A percentile compares a stretch with the other conserved stretches of the same genome.
Conservation (phyloP, 192 early-diverging fungal species). For the Umbelopsis vinacea region DNA sequence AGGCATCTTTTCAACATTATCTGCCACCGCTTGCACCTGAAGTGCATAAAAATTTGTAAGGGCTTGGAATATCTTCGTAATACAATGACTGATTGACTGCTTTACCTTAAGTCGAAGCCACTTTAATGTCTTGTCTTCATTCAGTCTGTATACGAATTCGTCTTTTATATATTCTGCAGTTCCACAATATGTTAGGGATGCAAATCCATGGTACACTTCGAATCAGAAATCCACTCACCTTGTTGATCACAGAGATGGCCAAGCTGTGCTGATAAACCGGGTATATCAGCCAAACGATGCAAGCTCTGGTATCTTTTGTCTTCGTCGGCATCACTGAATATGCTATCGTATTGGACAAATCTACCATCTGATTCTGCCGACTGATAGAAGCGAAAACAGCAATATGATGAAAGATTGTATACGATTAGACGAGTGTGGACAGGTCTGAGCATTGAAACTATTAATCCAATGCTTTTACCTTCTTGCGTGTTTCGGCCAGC, state of each 20-base stretch:
- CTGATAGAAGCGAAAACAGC: neutral
- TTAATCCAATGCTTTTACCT: conserved; percentile 15
- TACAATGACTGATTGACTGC: too few relatives aligned
- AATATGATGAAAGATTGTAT: neutral
- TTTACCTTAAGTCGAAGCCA: conserved; percentile 45
- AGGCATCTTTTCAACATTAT: conserved; percentile 4
- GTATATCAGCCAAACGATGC: conserved; percentile 34
- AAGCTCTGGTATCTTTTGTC: conserved; percentile 41
- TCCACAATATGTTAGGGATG: neutral
- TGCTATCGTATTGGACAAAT: conserved; percentile 39
- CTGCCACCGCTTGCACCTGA: conserved; percentile 9
- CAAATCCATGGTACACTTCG: neutral
- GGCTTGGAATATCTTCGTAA: too few relatives aligned
- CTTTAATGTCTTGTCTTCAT: conserved; percentile 40
- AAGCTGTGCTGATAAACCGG: conserved; percentile 26
- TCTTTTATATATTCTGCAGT: neutral
- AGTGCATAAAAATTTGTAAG: too few relatives aligned
- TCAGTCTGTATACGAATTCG: conserved; percentile 37
- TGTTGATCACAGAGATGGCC: conserved; percentile 40
- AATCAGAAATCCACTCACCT: neutral
- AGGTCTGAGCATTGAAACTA: neutral
- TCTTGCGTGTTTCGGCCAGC: conserved; percentile 44
- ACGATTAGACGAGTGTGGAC: too few relatives aligned
- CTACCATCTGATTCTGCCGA: conserved; percentile 37
- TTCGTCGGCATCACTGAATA: conserved; percentile 36